phyloP scores from a whole-genome alignment of 1,139 yeast genomes.

The Protomyces arabidopsidicola region DNA sequence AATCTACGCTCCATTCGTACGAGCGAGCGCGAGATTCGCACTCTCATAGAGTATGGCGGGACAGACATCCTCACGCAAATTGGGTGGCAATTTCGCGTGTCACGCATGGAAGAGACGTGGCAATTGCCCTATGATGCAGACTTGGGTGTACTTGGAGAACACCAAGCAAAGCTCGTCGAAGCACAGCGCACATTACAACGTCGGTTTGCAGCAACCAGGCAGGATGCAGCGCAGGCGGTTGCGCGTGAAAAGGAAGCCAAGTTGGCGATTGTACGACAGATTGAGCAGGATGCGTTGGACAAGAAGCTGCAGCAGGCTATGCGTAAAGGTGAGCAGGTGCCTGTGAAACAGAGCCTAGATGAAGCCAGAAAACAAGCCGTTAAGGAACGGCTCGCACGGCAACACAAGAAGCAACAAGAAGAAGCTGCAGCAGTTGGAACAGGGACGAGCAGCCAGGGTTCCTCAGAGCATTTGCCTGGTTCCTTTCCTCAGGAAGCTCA shows the following conservation, averaged over 20 bases:
- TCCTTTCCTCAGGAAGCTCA: conserved; percentile 5
- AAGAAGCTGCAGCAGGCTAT: conserved; percentile 12
- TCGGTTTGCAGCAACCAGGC: background rate
- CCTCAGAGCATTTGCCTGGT: background rate
- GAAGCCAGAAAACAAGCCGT: conserved; percentile 23
- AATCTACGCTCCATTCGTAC: conserved; percentile 14
- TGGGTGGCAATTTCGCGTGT: conserved; percentile 20
- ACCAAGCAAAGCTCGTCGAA: conserved; percentile 5
- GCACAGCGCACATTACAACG: conserved; percentile 5
- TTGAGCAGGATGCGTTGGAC: conserved; percentile 20
- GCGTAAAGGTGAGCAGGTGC: conserved; percentile 12
- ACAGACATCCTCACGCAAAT: conserved; percentile 17
- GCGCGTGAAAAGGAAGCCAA: conserved; percentile 17
- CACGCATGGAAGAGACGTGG: conserved; percentile 24
- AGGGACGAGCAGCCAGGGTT: background rate
- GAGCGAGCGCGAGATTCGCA: conserved; percentile 8
- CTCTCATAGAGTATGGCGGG: conserved; percentile 17
- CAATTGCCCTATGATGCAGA: conserved; percentile 20
- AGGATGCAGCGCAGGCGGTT: conserved; percentile 1
- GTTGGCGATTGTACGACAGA: conserved; percentile 18
- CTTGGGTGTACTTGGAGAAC: background rate
- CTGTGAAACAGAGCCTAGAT: conserved; percentile 12
- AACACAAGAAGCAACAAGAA: background rate
- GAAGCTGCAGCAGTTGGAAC: background rate
- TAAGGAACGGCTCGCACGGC: conserved; percentile 15